These are phyloP conservation scores for Phoma herbarum DNA, from an alignment of 2,329 filamentous ascomycete species.

Conservation along the genomic window DNA sequence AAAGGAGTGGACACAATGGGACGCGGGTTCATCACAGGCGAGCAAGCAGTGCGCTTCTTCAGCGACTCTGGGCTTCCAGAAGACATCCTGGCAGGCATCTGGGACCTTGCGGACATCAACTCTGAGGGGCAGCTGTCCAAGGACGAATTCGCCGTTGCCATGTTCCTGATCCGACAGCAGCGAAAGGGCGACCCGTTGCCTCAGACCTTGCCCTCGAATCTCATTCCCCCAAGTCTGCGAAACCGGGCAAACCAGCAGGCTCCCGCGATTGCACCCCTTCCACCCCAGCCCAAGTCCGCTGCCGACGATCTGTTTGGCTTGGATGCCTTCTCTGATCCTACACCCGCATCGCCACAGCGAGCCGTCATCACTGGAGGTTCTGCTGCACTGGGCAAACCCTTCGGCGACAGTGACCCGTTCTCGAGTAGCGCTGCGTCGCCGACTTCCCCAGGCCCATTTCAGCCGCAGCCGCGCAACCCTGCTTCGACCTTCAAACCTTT, in stretches of 20 bases:
- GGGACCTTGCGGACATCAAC: constrained; percentile 95
- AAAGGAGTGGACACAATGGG: constrained; percentile 80
- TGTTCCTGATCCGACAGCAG: constrained; percentile 95
- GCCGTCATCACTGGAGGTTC: constrained; percentile 81
- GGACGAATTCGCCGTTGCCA: constrained; percentile 96
- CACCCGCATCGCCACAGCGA: constrained; percentile 63
- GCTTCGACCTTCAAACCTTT: constrained; percentile 83
- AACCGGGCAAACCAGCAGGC: constrained; percentile 58
- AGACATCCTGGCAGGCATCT: constrained; percentile 90
- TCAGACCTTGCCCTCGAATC: constrained; percentile 76
- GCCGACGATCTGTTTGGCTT: constrained; percentile 94
- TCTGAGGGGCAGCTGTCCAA: constrained; percentile 84
- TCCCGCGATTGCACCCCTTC: constrained; percentile 47
- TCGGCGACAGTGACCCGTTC: constrained; percentile 69
- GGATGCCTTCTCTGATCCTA: constrained; percentile 70
- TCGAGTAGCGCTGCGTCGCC: constrained; percentile 61
- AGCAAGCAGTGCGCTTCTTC: constrained; percentile 94
- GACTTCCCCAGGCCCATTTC: constrained; percentile 62
- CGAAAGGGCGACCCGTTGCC: constrained; percentile 76
- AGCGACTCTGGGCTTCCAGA: constrained; percentile 90
- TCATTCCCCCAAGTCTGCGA: constrained; percentile 88
- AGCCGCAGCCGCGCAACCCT: constrained; percentile 54
- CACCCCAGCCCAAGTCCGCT: constrained; percentile 72
- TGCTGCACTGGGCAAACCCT: constrained; percentile 50
- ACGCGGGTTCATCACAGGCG: constrained; percentile 86